Base-by-base conservation (phyloP, 1,284 basidiomycete genomes). In the Bothia castanella region DNA sequence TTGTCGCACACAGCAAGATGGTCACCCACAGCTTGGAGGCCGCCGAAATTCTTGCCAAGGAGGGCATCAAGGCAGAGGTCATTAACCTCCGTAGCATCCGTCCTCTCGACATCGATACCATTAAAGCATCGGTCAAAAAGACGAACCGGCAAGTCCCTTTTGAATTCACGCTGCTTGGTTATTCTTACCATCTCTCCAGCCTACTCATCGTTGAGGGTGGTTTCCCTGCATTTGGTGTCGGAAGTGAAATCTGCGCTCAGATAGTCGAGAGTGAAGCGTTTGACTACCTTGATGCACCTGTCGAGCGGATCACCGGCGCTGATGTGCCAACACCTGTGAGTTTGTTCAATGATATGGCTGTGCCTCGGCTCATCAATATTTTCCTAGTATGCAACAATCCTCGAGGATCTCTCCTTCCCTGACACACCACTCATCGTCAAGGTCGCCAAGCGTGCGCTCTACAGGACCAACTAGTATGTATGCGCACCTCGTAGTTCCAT, bases 181-280 rank as follows among this genome's bases (percentile, higher is more conserved):
- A 35, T 57, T 48, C 42, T 61, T 32, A 56, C 40, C 32, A 42
- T 46, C 42, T 39, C 40, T 52, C 45, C 52, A 90, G 89, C 58
- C 80, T 99, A 55, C 78, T 99, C 53, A 92, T 91, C 49, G 94
- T 95, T 53, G 97, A 99, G 75, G 94, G 94, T 73, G 97, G 97
- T 47, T 99, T 97, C 92, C 97, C 97, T 42, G 87, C 83, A 43
- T 99, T 98, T 71, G 93, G 97, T 75, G 94, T 99, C 50, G 96
- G 96, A 58, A 94, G 92, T 62, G 97, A 99, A 74, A 97, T 99
- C 64, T 92, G 91, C 61, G 95, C 96, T 14, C 92, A 96, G 72
- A 89, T 97, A 62, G 79, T 95, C 57, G 96, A 99, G 79, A 93
- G 91, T 63, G 89, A 95, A 61, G 94, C 92, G 7, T 97, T 95